A percentile compares a stretch with the other conserved stretches of the same genome.
These are phyloP conservation scores for Epicoccum nigrum DNA, from an alignment of 2,329 filamentous ascomycete genomes.

Conservation along the genomic window DNA sequence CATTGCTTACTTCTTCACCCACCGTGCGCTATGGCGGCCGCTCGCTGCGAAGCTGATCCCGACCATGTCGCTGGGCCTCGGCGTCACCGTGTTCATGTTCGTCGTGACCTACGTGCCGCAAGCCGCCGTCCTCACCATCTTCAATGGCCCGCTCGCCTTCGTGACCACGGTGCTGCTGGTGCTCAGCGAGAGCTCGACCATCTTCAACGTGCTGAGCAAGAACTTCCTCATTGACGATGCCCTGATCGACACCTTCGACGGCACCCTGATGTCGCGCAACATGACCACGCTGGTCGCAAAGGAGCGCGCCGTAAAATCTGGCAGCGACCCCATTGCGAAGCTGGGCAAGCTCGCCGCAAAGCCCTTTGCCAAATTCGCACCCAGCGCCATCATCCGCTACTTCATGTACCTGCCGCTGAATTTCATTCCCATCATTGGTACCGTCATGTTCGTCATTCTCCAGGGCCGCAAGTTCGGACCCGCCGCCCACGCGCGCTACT, in stretches of 20 bases:
- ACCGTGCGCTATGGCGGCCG: conserved; percentile 65
- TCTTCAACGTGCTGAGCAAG: conserved; percentile 63
- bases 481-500: conserved; percentile 70
- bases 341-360: conserved; percentile 63
- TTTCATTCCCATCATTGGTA: conserved; percentile 89
- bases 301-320: conserved; percentile 72
- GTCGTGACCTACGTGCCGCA: conserved; percentile 86
- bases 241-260: conserved; percentile 88
- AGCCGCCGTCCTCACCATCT: conserved; percentile 78
- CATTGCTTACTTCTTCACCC: conserved; percentile 64
- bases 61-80: conserved; percentile 72
- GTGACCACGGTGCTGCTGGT: conserved; percentile 73
- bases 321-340: conserved; percentile 59
- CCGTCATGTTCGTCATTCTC: conserved; percentile 76
- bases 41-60: conserved; percentile 62
- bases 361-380: conserved; percentile 60
- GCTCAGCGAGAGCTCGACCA: conserved; percentile 56
- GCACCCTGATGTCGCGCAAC: conserved; percentile 62
- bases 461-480: conserved; percentile 65
- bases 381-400: conserved; percentile 72
- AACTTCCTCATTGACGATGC: conserved; percentile 82
- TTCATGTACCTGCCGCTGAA: conserved; percentile 89
- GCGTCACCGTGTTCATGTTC: conserved; percentile 82
- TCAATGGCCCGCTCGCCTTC: conserved; percentile 83
- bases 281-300: conserved; percentile 70